Evolutionary conservation across 768 basidiomycete species (phyloP).

Genomic region (Coprinopsis sp.): DNA sequence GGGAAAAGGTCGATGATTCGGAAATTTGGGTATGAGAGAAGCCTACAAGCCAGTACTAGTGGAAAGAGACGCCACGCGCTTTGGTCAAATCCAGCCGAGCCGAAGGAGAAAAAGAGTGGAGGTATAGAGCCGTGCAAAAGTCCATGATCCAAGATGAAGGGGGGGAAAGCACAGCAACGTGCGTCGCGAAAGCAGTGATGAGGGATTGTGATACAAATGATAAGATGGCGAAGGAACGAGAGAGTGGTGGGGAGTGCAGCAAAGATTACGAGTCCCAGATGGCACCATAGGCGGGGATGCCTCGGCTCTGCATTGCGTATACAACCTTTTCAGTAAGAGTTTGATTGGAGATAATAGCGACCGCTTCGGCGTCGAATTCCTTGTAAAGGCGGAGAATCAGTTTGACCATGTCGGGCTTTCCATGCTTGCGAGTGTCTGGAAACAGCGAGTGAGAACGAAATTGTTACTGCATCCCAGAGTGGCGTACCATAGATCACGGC

Average conservation of each 20-base stretch:
- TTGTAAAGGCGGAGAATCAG: conserved; percentile 41
- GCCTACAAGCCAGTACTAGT: no score
- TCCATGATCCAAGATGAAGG: neutral
- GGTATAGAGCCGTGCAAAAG: neutral
- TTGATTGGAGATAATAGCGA: conserved; percentile 56
- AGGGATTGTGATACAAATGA: no score
- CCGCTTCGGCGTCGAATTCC: conserved; percentile 49
- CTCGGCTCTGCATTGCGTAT: conserved; percentile 55
- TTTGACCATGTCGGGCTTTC: conserved; percentile 48
- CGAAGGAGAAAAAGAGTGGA: neutral
- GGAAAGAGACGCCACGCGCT: no score
- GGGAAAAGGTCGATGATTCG: no score
- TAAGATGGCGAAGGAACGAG: neutral
- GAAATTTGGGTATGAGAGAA: no score
- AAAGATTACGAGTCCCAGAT: conserved; percentile 51
- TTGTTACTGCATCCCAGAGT: neutral
- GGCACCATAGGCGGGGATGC: conserved; percentile 56
- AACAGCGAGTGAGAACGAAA: neutral
- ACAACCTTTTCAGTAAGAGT: conserved; percentile 53
- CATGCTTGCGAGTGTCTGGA: conserved; percentile 39
- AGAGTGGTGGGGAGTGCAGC: neutral
- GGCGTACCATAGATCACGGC: conserved; percentile 52
- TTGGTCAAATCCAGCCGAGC: neutral
- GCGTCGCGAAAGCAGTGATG: no score
- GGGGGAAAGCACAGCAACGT: no score